Evolutionary conservation across 805 yeast species (phyloP).

Genomic region (Phaffomyces antillensis): DNA sequence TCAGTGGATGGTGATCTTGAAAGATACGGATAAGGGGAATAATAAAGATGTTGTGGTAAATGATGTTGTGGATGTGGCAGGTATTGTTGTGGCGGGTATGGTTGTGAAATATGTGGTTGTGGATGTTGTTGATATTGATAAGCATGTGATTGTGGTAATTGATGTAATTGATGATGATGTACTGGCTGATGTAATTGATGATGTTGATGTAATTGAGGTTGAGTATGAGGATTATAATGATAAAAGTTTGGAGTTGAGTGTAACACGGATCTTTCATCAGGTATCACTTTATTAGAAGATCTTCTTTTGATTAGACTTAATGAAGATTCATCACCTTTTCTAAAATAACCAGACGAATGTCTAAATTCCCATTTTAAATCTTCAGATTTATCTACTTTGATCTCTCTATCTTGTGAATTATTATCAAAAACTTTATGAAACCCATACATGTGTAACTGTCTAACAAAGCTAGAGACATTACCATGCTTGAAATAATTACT

Average conservation of each 20-base stretch:
- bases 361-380: conserved; percentile 66
- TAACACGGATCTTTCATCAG: conserved; percentile 10
- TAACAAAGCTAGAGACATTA: conserved; percentile 85
- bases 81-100: too few relatives aligned
- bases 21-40: background rate
- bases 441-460: conserved; percentile 95
- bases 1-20: background rate
- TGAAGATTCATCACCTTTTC: conserved; percentile 62
- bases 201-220: conserved; percentile 2
- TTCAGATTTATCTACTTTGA: conserved; percentile 6
- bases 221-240: conserved; percentile 7
- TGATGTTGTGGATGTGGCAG: background rate
- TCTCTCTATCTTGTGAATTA: background rate
- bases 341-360: conserved; percentile 65
- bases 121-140: background rate
- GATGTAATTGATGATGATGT: conserved; percentile 11
- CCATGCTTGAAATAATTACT: conserved; percentile 89
- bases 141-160: conserved; percentile 8
- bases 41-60: background rate
- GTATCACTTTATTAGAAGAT: conserved; percentile 14
- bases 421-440: conserved; percentile 63
- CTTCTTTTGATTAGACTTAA: conserved; percentile 65
- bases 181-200: conserved; percentile 7
- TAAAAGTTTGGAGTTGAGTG: background rate
- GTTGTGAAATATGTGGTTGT: background rate